Base-by-base conservation (phyloP, 495 filamentous ascomycete species). In the Neurospora sp. region DNA sequence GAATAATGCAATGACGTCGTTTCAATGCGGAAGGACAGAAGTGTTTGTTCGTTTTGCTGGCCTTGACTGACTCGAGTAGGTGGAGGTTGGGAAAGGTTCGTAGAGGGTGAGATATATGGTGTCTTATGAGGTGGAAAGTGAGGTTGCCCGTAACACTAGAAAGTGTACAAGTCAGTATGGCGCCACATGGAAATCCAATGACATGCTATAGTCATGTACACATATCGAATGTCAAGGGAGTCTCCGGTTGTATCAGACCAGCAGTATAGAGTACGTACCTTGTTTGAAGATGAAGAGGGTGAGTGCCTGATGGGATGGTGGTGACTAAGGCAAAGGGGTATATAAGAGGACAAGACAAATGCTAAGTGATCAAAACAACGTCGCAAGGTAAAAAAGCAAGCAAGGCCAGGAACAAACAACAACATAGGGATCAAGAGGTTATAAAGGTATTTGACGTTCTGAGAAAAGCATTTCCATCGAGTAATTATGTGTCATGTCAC, bases 401-500 rank as follows among this genome's bases (percentile, higher is more conserved):
- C 70, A 35, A 47, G 41, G 39, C 38, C 47, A 45, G 20, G 37
- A 20, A 38, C 37, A 18, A 39, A 44, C 59, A 47, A 9, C 35
- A 47, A 9, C 35, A n/a, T 74, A 42, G 73, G 70, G 20, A 70
- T 39, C 39, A 35, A 14, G 69, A 22, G 61, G 45, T 71, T 35
- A 40, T 39, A 40, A 71, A 37, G 20, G 47, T 59, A 59, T 59
- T 59, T 22, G 47, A 59, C 5, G 18, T 39, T 41, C 68, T 68
- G 68, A 71, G 70, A 39, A 38, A 27, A 45, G 31, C 38, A 74
- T 84, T 85, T 83, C 79, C 76, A 84, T 85, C 82, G 83, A 81
- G 83, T 85, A 85, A 84, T 85, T 84, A 83, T 85, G 83, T 85
- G 84, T 85, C 82, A 85, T 83, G 78, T 73, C 74, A 77, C 53